Evolutionary conservation across 1,284 basidiomycete genomes (phyloP).

Genomic region (Irpex rosettiformis): DNA sequence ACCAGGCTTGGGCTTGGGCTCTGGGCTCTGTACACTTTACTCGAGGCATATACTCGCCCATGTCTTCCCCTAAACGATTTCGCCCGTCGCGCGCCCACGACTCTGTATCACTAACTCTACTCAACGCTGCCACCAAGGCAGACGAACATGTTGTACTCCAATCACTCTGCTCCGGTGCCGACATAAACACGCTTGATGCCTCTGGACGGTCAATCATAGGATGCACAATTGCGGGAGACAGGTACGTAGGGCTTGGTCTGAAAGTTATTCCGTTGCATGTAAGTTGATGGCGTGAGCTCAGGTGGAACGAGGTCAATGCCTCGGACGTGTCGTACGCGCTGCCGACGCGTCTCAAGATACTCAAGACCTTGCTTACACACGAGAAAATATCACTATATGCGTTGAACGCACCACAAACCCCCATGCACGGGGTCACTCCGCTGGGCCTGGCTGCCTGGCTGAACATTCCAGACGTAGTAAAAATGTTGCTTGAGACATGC

Average conservation of each 20-base stretch:
- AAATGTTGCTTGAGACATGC: constrained; percentile 55
- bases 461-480: constrained; percentile 54
- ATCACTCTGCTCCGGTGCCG: constrained; percentile 56
- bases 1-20: background rate
- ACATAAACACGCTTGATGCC: constrained; percentile 60
- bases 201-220: constrained; percentile 59
- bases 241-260: constrained; percentile 36
- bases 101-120: constrained; percentile 33
- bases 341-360: constrained; percentile 47
- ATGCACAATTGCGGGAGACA: constrained; percentile 65
- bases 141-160: constrained; percentile 48
- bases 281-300: constrained; percentile 22
- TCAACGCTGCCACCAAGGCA: constrained; percentile 55
- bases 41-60: background rate
- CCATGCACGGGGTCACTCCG: constrained; percentile 68
- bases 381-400: constrained; percentile 59
- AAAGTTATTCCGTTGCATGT: constrained; percentile 9
- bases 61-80: background rate
- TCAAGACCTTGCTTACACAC: constrained; percentile 50
- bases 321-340: constrained; percentile 63
- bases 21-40: background rate
- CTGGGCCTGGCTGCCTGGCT: constrained; percentile 75
- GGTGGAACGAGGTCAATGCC: constrained; percentile 65
- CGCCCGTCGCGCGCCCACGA: constrained; percentile 6
- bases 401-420: constrained; percentile 62